phyloP scores from a whole-genome alignment of 768 basidiomycete genomes.

The Tricholoma flavovirens region DNA sequence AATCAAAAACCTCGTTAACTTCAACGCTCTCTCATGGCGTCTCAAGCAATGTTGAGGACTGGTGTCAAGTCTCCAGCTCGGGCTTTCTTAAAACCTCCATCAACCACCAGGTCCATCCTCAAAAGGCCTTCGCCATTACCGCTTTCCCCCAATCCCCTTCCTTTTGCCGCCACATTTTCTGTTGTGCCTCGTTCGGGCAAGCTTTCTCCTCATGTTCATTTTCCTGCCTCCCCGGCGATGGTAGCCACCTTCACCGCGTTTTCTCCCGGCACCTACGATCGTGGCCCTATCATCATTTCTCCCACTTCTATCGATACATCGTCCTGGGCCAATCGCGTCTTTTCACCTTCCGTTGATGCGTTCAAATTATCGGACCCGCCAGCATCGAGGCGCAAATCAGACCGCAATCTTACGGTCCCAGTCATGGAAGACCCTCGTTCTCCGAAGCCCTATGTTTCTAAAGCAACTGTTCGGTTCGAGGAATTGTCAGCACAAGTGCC shows the following conservation, averaged over 20 bases:
- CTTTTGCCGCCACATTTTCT: slow-evolving; percentile 27
- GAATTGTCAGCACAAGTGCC: slow-evolving; percentile 11
- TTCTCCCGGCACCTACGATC: slow-evolving; percentile 57
- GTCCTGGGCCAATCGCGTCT: slow-evolving; percentile 46
- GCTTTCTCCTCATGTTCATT: slow-evolving; percentile 54
- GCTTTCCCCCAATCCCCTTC: slow-evolving; percentile 28
- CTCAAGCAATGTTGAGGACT: slow-evolving; percentile 31
- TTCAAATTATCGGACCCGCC: slow-evolving; percentile 32
- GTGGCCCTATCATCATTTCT: slow-evolving; percentile 53
- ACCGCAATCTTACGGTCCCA: slow-evolving; percentile 9
- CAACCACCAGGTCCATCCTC: slow-evolving; percentile 31
- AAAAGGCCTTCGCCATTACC: slow-evolving; percentile 35
- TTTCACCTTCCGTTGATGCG: slow-evolving; percentile 26
- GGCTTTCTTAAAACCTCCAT: slow-evolving; percentile 19
- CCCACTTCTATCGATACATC: slow-evolving; percentile 53
- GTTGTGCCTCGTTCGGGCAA: slow-evolving; percentile 25
- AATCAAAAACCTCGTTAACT: slow-evolving; percentile 11
- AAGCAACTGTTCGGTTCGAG: slow-evolving; percentile 9
- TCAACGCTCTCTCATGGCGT: slow-evolving; percentile 28
- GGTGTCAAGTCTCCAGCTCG: slow-evolving; percentile 28
- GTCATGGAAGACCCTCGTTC: slow-evolving; percentile 36
- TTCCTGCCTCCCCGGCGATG: slow-evolving; percentile 56
- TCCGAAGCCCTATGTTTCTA: slow-evolving; percentile 23
- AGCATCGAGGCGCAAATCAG: slow-evolving; percentile 10
- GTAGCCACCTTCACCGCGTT: slow-evolving; percentile 52